A percentile compares a stretch with the other conserved stretches of the same genome.
phyloP scores from a whole-genome alignment of 768 basidiomycete genomes.

The Collybiopsis luxurians region DNA sequence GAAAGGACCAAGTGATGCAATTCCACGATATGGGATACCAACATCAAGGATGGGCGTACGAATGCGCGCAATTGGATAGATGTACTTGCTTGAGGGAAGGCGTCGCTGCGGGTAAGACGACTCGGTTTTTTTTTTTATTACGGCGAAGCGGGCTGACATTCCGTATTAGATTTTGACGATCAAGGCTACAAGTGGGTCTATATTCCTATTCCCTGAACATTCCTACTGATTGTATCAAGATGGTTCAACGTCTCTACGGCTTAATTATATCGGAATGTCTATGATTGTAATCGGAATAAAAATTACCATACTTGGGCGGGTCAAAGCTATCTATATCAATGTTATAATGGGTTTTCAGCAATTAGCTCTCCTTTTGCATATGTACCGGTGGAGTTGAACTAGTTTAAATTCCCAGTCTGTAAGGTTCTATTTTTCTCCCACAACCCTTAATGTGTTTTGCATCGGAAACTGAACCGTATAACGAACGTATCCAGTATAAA shows the following conservation, averaged over 20 bases:
- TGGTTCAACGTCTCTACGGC: background rate
- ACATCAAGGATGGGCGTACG: conserved; percentile 25
- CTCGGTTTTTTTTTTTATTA: background rate
- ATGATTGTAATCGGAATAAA: background rate
- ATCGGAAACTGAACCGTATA: no score
- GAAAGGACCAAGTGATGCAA: conserved; percentile 26
- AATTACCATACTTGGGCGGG: no score
- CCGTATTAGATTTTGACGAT: background rate
- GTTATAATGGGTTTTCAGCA: no score
- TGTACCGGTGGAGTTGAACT: no score
- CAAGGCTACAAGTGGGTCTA: background rate
- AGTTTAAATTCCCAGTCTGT: no score
- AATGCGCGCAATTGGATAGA: conserved; percentile 18
- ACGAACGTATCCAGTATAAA: no score
- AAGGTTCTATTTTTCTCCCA: no score
- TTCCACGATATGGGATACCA: conserved; percentile 27
- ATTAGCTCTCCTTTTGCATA: no score
- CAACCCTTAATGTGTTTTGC: no score
- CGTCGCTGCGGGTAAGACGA: conserved; percentile 1
- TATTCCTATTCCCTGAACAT: no score
- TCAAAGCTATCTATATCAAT: no score
- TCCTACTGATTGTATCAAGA: background rate
- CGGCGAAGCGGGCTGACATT: no score
- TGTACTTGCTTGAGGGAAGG: conserved; percentile 24
- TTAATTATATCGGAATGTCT: background rate